Conservation (phyloP, 768 basidiomycete species). For the Lentinula detonsa region DNA sequence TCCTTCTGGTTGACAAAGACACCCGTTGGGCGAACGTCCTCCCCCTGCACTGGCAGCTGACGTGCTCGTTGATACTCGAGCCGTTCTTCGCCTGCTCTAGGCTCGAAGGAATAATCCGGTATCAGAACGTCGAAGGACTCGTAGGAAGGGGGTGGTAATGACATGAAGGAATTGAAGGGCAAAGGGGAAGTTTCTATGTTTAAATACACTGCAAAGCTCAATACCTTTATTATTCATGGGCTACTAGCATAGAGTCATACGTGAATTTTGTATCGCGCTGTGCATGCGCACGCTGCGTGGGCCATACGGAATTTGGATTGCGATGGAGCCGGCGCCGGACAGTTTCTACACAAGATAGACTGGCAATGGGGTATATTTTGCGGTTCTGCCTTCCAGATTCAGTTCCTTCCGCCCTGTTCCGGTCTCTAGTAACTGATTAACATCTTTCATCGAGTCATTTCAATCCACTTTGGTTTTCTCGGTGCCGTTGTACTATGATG, state of each 20-base stretch:
- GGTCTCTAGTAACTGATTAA: too few species aligned
- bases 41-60: neutral
- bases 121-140: neutral
- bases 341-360: too few species aligned
- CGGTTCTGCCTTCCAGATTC: too few species aligned
- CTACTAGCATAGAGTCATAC: neutral
- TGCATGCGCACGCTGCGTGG: neutral
- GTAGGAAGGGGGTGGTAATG: neutral
- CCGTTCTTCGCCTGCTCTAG: neutral
- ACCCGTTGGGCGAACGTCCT: neutral
- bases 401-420: too few species aligned
- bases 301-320: too few species aligned
- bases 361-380: too few species aligned
- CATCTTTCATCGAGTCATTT: too few species aligned
- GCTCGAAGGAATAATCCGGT: conserved; percentile 3
- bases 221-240: neutral
- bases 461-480: too few species aligned
- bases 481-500: too few species aligned
- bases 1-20: neutral
- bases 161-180: neutral
- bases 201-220: neutral
- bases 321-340: too few species aligned
- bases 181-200: neutral
- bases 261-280: neutral
- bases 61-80: neutral